These are phyloP conservation scores for Sclerotinia minor DNA, from an alignment of 2,329 filamentous ascomycete genomes.

Conservation along the genomic window DNA sequence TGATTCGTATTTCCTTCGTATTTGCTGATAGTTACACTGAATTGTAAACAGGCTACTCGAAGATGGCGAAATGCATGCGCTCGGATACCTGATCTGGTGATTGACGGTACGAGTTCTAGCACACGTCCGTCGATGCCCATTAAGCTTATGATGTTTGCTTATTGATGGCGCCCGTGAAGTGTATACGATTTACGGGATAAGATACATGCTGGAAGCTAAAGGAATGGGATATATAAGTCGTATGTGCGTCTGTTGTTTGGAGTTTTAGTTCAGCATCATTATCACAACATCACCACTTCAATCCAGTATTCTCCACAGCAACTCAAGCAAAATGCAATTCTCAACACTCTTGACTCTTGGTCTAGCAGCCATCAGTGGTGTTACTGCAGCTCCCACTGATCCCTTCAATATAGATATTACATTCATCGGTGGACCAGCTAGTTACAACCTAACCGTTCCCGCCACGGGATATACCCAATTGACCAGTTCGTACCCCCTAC, in stretches of 20 bases:
- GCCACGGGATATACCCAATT: slow-evolving; percentile 10
- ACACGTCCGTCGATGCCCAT: neutral
- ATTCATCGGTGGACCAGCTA: slow-evolving; percentile 13
- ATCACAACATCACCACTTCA: neutral
- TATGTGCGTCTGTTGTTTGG: too few relatives aligned
- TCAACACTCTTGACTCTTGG: slow-evolving; percentile 15
- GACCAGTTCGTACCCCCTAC: neutral
- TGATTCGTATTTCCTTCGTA: neutral
- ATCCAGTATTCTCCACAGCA: neutral
- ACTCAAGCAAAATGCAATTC: slow-evolving; percentile 18
- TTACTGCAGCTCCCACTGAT: slow-evolving; percentile 6
- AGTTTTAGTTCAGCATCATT: neutral
- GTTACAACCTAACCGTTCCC: slow-evolving; percentile 11
- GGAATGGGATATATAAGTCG: neutral
- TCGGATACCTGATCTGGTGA: neutral
- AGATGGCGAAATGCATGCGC: neutral
- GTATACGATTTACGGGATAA: neutral
- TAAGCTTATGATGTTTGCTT: slow-evolving; percentile 3
- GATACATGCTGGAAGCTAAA: neutral
- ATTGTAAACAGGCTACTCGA: neutral
- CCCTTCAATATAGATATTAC: slow-evolving; percentile 13
- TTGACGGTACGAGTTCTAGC: neutral
- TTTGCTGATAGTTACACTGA: neutral
- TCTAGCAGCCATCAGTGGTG: slow-evolving; percentile 12
- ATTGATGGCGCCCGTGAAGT: too few relatives aligned